Evolutionary conservation across 2,329 filamentous ascomycete genomes (phyloP), one percentile per base, ranked within the genome.

Genomic region (Juglanconis sp.): DNA sequence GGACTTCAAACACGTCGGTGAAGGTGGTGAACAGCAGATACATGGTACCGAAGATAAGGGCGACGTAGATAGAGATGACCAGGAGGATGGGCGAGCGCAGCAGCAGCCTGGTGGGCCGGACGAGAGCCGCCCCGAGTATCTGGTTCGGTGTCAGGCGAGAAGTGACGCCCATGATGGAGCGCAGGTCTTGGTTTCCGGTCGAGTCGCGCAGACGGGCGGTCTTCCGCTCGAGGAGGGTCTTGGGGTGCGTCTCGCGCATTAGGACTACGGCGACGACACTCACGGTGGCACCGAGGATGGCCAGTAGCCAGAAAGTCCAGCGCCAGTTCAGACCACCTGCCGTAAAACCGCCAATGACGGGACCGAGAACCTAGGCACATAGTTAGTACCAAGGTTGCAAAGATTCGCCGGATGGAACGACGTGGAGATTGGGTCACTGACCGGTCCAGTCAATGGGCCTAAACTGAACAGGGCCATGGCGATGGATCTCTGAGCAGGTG

Each of bases 81-180:
- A 83, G 76, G 0, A 85, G 78, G 1, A 85, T 78, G 0, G 83
- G 81, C 49, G 84, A 82, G 1, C 78, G 76, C 61, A 80, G 66
- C 1, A 86, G 76, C 60, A 86, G 72, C 34, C 76, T 73, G 1
- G 79, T 44, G 0, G 82, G 82, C 66, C 68, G 61, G 67, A 62
- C 65, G 59, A 64, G 68, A 59, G 65, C 65, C 2, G 34, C 31
- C 4, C 17, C 11, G 34, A 58, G 50, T 3, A 58, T 34, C 3
- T 50, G 51, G 10, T n/a, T 15, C 1, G 51, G 24, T 1, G 51
- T 42, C 11, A 59, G 50, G 44, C 35, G 44, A 15, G 1, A 10
- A n/a, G 42, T 5, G 10, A 46, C 32, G 35, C 6, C 6, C 57
- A 48, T 68, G 63, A n/a, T 71, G 65, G 50, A 49, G 17, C 57